These are phyloP conservation scores for Cardamine occulta DNA, from an alignment of 345 rosid genomes.

Conservation along the genomic window DNA sequence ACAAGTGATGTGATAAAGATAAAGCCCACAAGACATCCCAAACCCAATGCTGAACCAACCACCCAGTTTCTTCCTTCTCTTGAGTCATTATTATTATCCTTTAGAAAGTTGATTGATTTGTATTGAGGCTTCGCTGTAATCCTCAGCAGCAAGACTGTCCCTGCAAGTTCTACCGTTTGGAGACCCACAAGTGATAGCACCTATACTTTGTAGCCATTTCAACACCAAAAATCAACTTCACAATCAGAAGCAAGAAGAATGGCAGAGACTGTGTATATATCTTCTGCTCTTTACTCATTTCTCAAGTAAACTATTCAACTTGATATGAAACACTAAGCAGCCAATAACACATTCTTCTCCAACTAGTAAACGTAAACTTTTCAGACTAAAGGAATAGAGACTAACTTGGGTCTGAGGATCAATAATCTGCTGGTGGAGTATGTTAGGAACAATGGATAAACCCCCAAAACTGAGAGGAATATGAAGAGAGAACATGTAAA, in stretches of 20 bases:
- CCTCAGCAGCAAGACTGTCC: conserved; percentile 57
- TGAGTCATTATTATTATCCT: conserved; percentile 28
- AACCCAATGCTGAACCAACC: conserved; percentile 68
- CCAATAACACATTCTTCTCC: not conserved
- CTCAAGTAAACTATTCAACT: not conserved
- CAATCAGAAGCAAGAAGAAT: not conserved
- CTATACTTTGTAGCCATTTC: conserved; percentile 44
- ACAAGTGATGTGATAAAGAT: conserved; percentile 59
- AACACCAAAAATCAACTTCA: not conserved
- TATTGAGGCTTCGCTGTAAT: conserved; percentile 53
- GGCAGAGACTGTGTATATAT: not conserved
- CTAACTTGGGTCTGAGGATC: conserved; percentile 82
- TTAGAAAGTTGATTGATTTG: conserved; percentile 50
- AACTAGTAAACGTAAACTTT: not conserved
- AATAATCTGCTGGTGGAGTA: conserved; percentile 60
- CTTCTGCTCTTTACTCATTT: too few relatives aligned
- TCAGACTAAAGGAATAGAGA: too few relatives aligned
- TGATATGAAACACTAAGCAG: not conserved
- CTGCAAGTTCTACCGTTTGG: conserved; percentile 63
- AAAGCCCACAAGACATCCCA: conserved; percentile 55
- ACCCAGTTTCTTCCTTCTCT: conserved; percentile 58
- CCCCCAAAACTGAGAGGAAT: conserved; percentile 88
- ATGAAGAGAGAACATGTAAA: conserved; percentile 80
- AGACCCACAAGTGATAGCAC: conserved; percentile 60
- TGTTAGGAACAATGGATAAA: conserved; percentile 64